Conservation (phyloP, 2,329 filamentous ascomycete genomes). For the Neonectria ditissima region DNA sequence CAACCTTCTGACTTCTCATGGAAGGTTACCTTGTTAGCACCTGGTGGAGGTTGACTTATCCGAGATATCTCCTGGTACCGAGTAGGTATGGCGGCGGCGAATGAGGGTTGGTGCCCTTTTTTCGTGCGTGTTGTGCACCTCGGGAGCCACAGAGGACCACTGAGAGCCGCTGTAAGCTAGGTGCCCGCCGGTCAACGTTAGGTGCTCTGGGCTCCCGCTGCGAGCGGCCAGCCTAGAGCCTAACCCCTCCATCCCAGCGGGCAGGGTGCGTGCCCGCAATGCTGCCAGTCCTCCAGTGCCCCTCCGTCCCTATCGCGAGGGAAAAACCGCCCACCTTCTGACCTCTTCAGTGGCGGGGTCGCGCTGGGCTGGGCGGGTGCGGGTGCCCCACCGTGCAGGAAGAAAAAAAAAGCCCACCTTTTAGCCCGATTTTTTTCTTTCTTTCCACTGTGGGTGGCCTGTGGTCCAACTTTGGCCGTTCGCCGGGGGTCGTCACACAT, state of each 20-base stretch:
- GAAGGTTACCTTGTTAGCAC: neutral
- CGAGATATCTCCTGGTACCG: slow-evolving; percentile 28
- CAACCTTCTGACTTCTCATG: neutral
- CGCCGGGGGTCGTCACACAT: slow-evolving; percentile 35
- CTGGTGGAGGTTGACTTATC: neutral
- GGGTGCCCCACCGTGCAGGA: slow-evolving; percentile 14
- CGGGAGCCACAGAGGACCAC: no score
- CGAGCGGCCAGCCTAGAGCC: slow-evolving; percentile 2
- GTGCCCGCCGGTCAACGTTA: no score
- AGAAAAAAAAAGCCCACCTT: slow-evolving; percentile 31
- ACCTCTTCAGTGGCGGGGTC: slow-evolving; percentile 19
- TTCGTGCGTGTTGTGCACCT: slow-evolving; percentile 33
- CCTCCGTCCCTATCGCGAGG: slow-evolving; percentile 7
- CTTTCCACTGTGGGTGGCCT: slow-evolving; percentile 20
- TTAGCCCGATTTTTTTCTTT: slow-evolving; percentile 39
- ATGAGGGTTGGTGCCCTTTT: slow-evolving; percentile 46
- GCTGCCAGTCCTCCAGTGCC: slow-evolving; percentile 6
- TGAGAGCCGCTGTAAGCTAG: no score
- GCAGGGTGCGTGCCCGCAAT: no score
- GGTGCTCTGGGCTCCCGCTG: slow-evolving; percentile 6
- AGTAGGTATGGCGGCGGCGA: slow-evolving; percentile 22
- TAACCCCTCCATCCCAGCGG: slow-evolving; percentile 21
- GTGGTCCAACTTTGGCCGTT: slow-evolving; percentile 36
- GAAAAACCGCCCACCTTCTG: slow-evolving; percentile 12
- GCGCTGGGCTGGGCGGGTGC: slow-evolving; percentile 8